Conservation (phyloP, 768 basidiomycete species). For the Boletus rex-veris region DNA sequence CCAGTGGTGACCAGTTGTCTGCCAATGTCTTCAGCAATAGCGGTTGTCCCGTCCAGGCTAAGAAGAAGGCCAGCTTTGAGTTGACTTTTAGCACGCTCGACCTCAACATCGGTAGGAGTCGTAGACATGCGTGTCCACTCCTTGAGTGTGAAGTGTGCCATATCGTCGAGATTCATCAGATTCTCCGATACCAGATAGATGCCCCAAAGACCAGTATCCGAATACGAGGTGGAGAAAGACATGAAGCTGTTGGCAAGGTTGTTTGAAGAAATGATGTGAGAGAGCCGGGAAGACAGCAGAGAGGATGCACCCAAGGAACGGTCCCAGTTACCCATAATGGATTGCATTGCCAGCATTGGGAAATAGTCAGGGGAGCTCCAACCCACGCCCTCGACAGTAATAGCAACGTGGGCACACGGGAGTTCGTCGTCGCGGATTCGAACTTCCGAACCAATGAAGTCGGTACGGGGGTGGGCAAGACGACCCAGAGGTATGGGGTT, state of each 20-base stretch:
- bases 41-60: constrained; percentile 91
- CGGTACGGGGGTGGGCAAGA: constrained; percentile 68
- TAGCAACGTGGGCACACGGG: constrained; percentile 87
- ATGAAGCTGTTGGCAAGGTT: constrained; percentile 99
- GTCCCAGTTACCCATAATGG: constrained; percentile 99
- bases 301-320: constrained; percentile 88
- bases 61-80: constrained; percentile 93
- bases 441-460: constrained; percentile 92
- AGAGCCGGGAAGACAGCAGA: constrained; percentile 86
- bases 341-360: constrained; percentile 98
- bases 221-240: constrained; percentile 98
- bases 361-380: constrained; percentile 99
- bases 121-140: constrained; percentile 97
- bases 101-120: constrained; percentile 77
- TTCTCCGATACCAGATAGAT: constrained; percentile 98
- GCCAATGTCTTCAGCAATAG: constrained; percentile 98
- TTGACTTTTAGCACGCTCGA: constrained; percentile 98
- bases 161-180: constrained; percentile 87
- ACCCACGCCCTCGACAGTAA: constrained; percentile 96
- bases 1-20: constrained; percentile 95
- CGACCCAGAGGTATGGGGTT: constrained; percentile 88
- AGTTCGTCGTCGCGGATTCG: constrained; percentile 91
- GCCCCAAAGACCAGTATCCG: constrained; percentile 98
- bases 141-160: constrained; percentile 88
- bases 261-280: constrained; percentile 85